These are phyloP conservation scores for Trypanosoma boissoni DNA, from an alignment of 208 protist genomes.

Conservation along the genomic window DNA sequence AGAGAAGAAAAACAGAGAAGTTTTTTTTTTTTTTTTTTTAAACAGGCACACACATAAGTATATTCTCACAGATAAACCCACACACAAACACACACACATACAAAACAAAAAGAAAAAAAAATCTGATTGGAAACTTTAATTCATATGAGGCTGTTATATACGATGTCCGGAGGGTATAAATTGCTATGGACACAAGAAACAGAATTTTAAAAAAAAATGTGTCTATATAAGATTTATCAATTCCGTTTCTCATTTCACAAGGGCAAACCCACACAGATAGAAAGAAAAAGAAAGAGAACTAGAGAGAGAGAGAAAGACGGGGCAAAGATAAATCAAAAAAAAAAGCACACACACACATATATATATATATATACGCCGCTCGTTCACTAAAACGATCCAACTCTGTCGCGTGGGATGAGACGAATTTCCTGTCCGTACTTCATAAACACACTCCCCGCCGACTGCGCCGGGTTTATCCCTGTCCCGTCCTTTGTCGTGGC, in stretches of 20 bases:
- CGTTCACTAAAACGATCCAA: constrained; percentile 39
- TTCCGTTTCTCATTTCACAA: constrained; percentile 7
- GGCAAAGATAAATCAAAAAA: constrained; percentile 11
- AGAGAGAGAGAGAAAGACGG: neutral
- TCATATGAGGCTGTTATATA: neutral
- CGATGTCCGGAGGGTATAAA: neutral
- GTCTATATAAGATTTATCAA: neutral
- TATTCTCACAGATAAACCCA: neutral
- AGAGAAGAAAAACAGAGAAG: too few species aligned
- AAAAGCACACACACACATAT: neutral
- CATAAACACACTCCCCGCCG: constrained; percentile 92
- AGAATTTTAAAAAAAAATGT: too few species aligned
- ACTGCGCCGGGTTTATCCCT: constrained; percentile 95
- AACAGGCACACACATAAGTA: neutral
- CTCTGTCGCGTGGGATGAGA: constrained; percentile 94
- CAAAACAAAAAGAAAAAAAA: neutral
- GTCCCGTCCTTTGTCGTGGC: constrained; percentile 92
- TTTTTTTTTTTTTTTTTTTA: too few species aligned
- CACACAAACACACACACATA: neutral
- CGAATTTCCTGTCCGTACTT: constrained; percentile 95
- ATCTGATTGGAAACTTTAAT: neutral
- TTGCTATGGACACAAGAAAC: neutral
- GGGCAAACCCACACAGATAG: neutral
- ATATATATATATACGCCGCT: neutral
- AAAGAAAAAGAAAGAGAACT: neutral